Evolutionary conservation across 192 early-diverging fungal species (phyloP).

Genomic region (Umbelopsis sp.): DNA sequence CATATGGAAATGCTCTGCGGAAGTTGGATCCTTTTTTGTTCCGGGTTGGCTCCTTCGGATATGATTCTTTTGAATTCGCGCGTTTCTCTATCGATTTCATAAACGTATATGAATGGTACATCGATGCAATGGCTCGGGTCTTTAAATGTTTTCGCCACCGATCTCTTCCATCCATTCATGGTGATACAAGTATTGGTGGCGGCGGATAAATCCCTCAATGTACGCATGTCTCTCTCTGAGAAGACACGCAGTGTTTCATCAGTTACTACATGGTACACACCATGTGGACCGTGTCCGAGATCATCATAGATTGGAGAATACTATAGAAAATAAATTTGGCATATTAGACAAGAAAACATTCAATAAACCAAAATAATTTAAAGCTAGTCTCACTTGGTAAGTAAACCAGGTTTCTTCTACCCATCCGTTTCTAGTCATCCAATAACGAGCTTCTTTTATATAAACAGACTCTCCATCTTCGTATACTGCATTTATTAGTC

Average conservation of each 20-base stretch:
- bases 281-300: not conserved
- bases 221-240: not conserved
- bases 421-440: conserved; percentile 4
- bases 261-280: not conserved
- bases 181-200: not conserved
- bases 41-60: not conserved
- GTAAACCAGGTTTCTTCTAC: conserved; percentile 5
- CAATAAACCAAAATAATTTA: not conserved
- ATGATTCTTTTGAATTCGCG: not conserved
- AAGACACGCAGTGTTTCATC: not conserved
- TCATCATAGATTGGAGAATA: conserved; percentile 3
- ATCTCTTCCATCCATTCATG: not conserved
- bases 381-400: not conserved
- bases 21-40: not conserved
- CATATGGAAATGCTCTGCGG: not conserved
- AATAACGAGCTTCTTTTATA: not conserved
- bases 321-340: not conserved
- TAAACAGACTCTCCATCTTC: not conserved
- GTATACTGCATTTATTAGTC: not conserved
- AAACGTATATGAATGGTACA: not conserved
- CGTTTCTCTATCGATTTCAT: conserved; percentile 9
- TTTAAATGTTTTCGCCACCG: not conserved
- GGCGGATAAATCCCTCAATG: not conserved
- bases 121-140: not conserved
- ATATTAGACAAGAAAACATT: too few relatives aligned